These are phyloP conservation scores for Ganoderma multipileum DNA, from an alignment of 1,284 basidiomycete genomes.

Conservation along the genomic window DNA sequence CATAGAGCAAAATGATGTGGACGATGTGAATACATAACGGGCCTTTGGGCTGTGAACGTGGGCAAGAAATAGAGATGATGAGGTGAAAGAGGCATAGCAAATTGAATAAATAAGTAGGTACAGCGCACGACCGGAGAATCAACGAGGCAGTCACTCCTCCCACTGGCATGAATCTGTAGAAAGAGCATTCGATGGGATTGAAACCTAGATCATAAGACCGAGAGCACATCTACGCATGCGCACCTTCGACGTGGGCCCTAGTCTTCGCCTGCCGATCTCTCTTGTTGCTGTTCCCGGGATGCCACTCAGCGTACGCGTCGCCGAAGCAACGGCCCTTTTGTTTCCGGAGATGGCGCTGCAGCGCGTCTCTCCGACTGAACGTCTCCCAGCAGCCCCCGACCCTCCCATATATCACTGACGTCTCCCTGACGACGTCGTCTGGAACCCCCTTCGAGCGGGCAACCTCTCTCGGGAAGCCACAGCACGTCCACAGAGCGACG, in stretches of 20 bases:
- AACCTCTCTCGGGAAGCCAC: conserved; percentile 2
- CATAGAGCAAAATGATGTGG: background rate
- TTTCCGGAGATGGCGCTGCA: conserved; percentile 61
- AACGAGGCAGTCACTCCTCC: background rate
- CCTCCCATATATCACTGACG: background rate
- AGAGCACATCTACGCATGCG: background rate
- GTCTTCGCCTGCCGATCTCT: background rate
- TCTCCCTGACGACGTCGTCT: conserved; percentile 2
- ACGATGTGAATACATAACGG: background rate
- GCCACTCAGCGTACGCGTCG: conserved; percentile 19
- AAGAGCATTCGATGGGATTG: background rate
- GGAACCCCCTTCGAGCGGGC: conserved; percentile 1
- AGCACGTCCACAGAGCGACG: conserved; percentile 12
- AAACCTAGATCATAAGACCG: background rate
- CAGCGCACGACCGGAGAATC: background rate
- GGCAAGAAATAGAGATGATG: background rate
- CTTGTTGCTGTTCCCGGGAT: conserved; percentile 1
- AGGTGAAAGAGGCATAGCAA: background rate
- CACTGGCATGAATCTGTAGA: background rate
- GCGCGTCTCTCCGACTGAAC: conserved; percentile 63
- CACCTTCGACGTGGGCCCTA: background rate
- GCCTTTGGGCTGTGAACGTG: background rate
- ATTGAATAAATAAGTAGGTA: background rate
- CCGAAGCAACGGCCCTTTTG: conserved; percentile 49
- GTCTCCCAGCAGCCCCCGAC: conserved; percentile 55